phyloP scores from a whole-genome alignment of 2,329 filamentous ascomycete genomes.

The Decorospora gaudefroyi region DNA sequence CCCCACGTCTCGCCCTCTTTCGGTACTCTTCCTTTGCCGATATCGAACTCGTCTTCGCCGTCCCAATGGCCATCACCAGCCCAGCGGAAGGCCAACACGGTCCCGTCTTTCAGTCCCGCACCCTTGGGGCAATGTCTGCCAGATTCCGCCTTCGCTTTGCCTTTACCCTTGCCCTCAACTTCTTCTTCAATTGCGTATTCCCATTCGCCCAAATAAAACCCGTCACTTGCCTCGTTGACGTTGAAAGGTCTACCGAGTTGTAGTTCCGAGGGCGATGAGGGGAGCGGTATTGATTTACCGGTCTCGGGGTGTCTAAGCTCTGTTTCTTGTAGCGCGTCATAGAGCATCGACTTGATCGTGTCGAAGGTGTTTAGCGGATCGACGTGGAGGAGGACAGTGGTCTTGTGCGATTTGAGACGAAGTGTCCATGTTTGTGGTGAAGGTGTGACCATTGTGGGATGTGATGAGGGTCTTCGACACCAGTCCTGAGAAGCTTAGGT shows the following conservation, averaged over 20 bases:
- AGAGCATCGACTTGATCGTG: conserved; percentile 50
- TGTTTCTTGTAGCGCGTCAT: conserved; percentile 50
- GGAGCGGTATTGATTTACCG: conserved; percentile 46
- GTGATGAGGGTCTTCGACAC: neutral
- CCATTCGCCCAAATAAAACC: conserved; percentile 49
- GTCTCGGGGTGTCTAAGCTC: conserved; percentile 37
- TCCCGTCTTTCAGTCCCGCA: conserved; percentile 42
- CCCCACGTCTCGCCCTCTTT: conserved; percentile 37
- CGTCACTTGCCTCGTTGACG: conserved; percentile 46
- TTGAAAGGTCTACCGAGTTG: conserved; percentile 50
- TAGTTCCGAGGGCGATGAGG: conserved; percentile 47
- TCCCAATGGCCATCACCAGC: conserved; percentile 32
- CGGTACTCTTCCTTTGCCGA: conserved; percentile 6
- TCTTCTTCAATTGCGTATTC: conserved; percentile 31
- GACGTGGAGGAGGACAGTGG: conserved; percentile 54
- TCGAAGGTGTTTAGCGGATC: conserved; percentile 50
- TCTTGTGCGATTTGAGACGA: conserved; percentile 54
- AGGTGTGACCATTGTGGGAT: conserved; percentile 27
- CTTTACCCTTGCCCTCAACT: conserved; percentile 43
- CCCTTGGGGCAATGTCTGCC: conserved; percentile 44
- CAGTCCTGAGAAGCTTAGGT: too few relatives aligned
- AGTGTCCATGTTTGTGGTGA: conserved; percentile 48
- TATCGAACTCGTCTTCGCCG: conserved; percentile 22
- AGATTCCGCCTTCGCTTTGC: conserved; percentile 49
- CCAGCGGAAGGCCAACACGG: conserved; percentile 47